Evolutionary conservation across 139 green algal species (phyloP), one percentile per base, ranked within the genome.

Genomic region (Picochlorum costavermella): DNA sequence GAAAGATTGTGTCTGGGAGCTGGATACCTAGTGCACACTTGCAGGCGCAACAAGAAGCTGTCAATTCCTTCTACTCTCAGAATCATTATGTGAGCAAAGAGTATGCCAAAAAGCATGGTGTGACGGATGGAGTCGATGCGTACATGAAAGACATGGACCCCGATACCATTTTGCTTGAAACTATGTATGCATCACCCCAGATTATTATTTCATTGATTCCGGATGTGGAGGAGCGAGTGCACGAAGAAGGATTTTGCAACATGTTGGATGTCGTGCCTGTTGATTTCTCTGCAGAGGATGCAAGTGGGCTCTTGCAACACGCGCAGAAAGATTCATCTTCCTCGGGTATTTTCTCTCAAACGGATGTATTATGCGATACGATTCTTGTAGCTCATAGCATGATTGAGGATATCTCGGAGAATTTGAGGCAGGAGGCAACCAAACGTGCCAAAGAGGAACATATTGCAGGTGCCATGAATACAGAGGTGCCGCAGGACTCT

Each of bases 81-180:
- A 95, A 95, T 60, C 78, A 84, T 29, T 94, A 76, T 64, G 68
- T 95, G 6, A 76, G 62, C 9, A 92, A 92, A 63, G 81, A 87
- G 36, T 73, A 73, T 5, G 75, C 88, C 36, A n/a, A 43, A 58
- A 86, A 82, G 69, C 57, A 86, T 44, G 81, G 81, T 40, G 74
- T 92, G 3, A 40, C 69, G 1, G 60, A 75, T 26, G 62, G 78
- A 17, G 44, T 31, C n/a, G 46, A 53, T 20, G 48, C 40, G 14
- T 84, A 87, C 58, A 57, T 95, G 29, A 49, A 69, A 23, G 26
- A 70, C 9, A 56, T 64, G 25, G 90, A 90, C 72, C 78, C 84
- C 1, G 81, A 88, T 17, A 81, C 78, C 46, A 64, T 86, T 1
- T 40, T 76, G 1, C 67, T 96, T 50, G 75, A 87, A 0, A 75